Evolutionary conservation across 1,284 basidiomycete genomes (phyloP), one percentile per base, ranked within the genome.

Genomic region (Trichosporon asahii): DNA sequence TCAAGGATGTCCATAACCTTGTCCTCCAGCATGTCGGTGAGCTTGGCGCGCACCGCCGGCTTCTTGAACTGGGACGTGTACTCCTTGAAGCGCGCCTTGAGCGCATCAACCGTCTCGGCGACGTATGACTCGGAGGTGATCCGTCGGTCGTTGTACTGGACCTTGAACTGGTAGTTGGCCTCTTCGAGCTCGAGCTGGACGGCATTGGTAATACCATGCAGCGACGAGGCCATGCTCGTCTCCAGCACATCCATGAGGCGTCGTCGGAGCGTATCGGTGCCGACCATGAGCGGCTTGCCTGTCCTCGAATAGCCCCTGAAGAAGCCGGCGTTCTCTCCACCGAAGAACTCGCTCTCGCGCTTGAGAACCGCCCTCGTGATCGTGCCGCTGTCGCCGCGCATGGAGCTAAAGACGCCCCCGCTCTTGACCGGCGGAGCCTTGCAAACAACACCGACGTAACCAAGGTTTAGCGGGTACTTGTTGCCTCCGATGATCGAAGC

Each of bases 111-210:
- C 2, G 94, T 95, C 84, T 99, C 97, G 18, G 96, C 95, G 65
- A 98, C 94, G 80, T 99, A 99, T 2, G 93, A 95, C 82, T 99
- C 97, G 12, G 97, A 90, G 0, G 93, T 92, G 75, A 98, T 93
- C 29, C 92, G 88, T 23, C 94, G 89, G 84, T 99, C 97, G 80
- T 99, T 99, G 86, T 99, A 99, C 83, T 98, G 94, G 0, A 82
- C 83, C 84, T 99, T 99, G 89, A 99, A 99, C 83, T 98, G 95
- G 83, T 99, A 99, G 31, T 90, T 90, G 1, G 96, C 91, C 78
- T 98, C 96, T 82, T 99, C 96, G 14, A 98, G 88, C 82, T 99
- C 97, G 40, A 97, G 88, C 78, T 97, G 95, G 4, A 99, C 96
- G 1, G 94, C 93, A 80, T 98, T 98, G 66, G 94, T 93, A 80